phyloP scores from a whole-genome alignment of 1,284 basidiomycete species.

The Trichosporon coremiiforme region DNA sequence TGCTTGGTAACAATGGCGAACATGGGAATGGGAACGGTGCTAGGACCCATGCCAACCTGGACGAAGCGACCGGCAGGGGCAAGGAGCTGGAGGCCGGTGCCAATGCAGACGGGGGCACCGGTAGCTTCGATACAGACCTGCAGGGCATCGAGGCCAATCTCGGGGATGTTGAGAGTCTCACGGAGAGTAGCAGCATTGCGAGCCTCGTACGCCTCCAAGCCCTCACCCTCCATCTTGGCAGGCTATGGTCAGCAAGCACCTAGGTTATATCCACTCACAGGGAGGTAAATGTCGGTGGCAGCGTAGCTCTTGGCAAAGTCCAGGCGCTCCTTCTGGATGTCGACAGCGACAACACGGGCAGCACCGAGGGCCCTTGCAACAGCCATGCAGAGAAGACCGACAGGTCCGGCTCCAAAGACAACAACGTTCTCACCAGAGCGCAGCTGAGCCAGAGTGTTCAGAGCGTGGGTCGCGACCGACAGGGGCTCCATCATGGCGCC shows the following conservation, averaged over 20 bases:
- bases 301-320: constrained; percentile 84
- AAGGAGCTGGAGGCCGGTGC: constrained; percentile 62
- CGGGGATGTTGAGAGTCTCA: constrained; percentile 57
- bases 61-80: constrained; percentile 63
- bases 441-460: constrained; percentile 74
- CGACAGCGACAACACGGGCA: constrained; percentile 72
- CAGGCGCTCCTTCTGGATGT: constrained; percentile 79
- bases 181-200: constrained; percentile 57
- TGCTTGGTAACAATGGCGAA: constrained; percentile 53
- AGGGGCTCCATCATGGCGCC: constrained; percentile 82
- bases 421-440: constrained; percentile 71
- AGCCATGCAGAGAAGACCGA: constrained; percentile 88
- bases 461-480: constrained; percentile 88
- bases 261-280: constrained; percentile 52
- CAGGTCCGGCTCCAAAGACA: constrained; percentile 85
- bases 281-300: constrained; percentile 79
- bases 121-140: constrained; percentile 66
- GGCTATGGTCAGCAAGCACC: constrained; percentile 40
- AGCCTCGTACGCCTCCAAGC: constrained; percentile 67
- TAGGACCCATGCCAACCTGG: constrained; percentile 55
- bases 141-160: constrained; percentile 58
- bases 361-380: constrained; percentile 88
- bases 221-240: constrained; percentile 66
- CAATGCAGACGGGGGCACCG: constrained; percentile 66
- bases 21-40: constrained; percentile 50